Conservation (phyloP, 108 stramenopile genomes). For the Pseudonitzschia multiseries region DNA sequence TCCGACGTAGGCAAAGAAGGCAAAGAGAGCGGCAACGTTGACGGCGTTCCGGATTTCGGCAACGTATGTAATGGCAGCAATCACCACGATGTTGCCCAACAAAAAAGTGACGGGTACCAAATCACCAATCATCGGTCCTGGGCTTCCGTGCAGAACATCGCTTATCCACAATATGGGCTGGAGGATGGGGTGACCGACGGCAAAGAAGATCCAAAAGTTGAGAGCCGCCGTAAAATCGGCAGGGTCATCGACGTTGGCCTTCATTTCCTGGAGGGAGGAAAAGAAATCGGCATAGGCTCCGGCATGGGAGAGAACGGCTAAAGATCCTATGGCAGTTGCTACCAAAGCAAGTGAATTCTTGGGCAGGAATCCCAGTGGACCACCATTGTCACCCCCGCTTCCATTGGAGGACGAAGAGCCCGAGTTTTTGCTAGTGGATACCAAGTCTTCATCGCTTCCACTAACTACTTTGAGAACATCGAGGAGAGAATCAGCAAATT, state of each 20-base stretch:
- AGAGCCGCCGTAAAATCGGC: conserved; percentile 78
- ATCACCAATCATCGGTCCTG: conserved; percentile 67
- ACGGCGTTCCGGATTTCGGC: conserved; percentile 77
- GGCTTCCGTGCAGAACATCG: conserved; percentile 87
- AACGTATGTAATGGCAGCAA: conserved; percentile 60
- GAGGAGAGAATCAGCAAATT: conserved; percentile 77
- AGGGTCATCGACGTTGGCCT: conserved; percentile 62
- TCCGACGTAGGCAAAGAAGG: conserved; percentile 79
- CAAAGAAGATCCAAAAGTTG: conserved; percentile 94
- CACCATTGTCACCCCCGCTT: conserved; percentile 7
- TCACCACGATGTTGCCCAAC: conserved; percentile 66
- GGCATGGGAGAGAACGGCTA: conserved; percentile 60
- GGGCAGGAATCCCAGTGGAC: conserved; percentile 34
- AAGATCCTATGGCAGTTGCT: conserved; percentile 50
- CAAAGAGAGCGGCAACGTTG: conserved; percentile 69
- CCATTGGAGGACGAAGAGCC: neutral
- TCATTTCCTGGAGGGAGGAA: conserved; percentile 68
- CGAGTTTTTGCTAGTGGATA: neutral
- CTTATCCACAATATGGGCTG: conserved; percentile 89
- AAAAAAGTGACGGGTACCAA: conserved; percentile 78
- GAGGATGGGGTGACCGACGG: conserved; percentile 83
- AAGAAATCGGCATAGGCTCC: conserved; percentile 72
- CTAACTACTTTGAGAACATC: conserved; percentile 56
- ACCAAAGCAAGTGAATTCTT: conserved; percentile 48
- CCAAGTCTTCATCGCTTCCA: conserved; percentile 17